These are phyloP conservation scores for Apophysomyces trapeziformis DNA, from an alignment of 371 early-diverging fungal genomes.

Conservation along the genomic window DNA sequence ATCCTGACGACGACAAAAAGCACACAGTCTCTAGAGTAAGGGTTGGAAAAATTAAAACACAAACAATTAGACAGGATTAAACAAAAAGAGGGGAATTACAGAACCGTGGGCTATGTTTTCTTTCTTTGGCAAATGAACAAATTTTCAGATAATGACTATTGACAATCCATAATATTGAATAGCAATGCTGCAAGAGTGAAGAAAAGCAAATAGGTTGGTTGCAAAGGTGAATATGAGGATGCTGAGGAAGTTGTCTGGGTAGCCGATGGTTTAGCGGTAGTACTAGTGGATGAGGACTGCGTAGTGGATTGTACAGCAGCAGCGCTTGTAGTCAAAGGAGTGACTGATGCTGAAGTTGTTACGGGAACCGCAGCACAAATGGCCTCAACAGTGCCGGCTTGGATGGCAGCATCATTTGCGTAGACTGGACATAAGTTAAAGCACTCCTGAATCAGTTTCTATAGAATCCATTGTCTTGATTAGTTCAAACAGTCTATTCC, in stretches of 20 bases:
- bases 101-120: too few species aligned
- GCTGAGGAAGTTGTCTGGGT: neutral
- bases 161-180: too few species aligned
- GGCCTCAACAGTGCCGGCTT: constrained; percentile 25
- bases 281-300: neutral
- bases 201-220: neutral
- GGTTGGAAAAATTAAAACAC: too few species aligned
- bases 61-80: too few species aligned
- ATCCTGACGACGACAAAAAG: too few species aligned
- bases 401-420: constrained; percentile 26
- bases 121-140: too few species aligned
- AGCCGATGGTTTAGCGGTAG: neutral
- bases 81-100: too few species aligned
- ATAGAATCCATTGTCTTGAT: neutral
- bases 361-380: constrained; percentile 37
- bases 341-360: constrained; percentile 5
- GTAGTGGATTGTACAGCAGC: neutral
- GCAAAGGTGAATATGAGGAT: neutral
- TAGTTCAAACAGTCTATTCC: neutral
- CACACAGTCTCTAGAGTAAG: too few species aligned
- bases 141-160: too few species aligned
- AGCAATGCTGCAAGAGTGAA: too few species aligned
- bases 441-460: constrained; percentile 35
- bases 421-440: constrained; percentile 38
- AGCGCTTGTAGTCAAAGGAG: neutral